phyloP scores from a whole-genome alignment of 2,329 filamentous ascomycete genomes.

The Dactylellina leptospora region DNA sequence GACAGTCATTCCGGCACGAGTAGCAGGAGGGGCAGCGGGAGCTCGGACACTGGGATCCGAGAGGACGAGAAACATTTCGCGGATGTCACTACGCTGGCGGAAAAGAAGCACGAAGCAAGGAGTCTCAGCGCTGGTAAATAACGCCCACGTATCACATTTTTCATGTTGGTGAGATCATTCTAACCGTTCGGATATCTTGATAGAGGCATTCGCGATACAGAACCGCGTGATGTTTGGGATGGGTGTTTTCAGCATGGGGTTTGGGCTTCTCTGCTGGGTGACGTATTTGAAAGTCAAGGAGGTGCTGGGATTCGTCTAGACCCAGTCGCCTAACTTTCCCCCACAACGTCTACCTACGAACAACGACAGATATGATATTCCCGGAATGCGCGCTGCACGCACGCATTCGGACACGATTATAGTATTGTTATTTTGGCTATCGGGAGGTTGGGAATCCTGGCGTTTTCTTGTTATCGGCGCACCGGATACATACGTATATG shows the following conservation, averaged over 20 bases:
- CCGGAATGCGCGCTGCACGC: background rate
- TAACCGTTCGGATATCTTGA: background rate
- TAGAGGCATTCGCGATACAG: constrained; percentile 51
- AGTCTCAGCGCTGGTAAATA: constrained; percentile 42
- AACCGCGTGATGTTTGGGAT: constrained; percentile 51
- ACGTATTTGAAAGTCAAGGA: constrained; percentile 43
- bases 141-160: background rate
- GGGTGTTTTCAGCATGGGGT: constrained; percentile 42
- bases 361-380: no score
- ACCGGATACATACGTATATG: no score
- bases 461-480: no score
- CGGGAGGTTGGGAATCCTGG: no score
- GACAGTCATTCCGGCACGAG: constrained; percentile 4
- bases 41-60: constrained; percentile 18
- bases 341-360: background rate
- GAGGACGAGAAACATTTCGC: constrained; percentile 12
- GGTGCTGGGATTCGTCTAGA: constrained; percentile 37
- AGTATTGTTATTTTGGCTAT: background rate
- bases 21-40: constrained; percentile 32
- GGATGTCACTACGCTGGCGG: constrained; percentile 22
- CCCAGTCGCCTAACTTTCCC: background rate
- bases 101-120: constrained; percentile 33
- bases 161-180: background rate
- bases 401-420: no score
- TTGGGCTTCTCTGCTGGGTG: constrained; percentile 46